phyloP scores from a whole-genome alignment of 495 filamentous ascomycete species.

The Cercophora sp. region DNA sequence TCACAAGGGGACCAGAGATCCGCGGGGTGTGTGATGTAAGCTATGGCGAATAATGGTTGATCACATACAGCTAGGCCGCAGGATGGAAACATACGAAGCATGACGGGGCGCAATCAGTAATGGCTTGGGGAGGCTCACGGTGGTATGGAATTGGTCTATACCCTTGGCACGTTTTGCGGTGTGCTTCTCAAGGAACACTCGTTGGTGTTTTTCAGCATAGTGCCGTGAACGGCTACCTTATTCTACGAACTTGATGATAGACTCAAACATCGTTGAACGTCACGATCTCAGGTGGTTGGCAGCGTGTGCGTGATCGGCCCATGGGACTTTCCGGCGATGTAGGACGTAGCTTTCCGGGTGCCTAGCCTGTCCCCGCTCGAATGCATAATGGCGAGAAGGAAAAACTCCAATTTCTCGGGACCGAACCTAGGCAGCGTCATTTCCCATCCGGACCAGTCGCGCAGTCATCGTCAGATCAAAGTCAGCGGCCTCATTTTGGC shows the following conservation, averaged over 20 bases:
- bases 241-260: conserved; percentile 23
- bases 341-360: no score
- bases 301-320: neutral
- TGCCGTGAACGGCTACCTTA: conserved; percentile 16
- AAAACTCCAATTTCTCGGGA: no score
- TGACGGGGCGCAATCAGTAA: conserved; percentile 18
- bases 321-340: no score
- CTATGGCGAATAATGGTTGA: no score
- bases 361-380: neutral
- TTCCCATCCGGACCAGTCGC: no score
- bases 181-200: conserved; percentile 15
- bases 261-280: conserved; percentile 10
- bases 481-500: no score
- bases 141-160: conserved; percentile 26
- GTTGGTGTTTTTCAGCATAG: conserved; percentile 25
- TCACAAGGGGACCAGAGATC: no score
- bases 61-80: no score
- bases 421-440: no score
- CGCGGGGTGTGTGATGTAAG: no score
- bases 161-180: conserved; percentile 13
- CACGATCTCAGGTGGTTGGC: neutral
- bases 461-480: no score
- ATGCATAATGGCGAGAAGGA: neutral
- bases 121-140: conserved; percentile 8
- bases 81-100: conserved; percentile 17